These are phyloP conservation scores for Ashbya aceris DNA, from an alignment of 1,139 yeast genomes.

Conservation along the genomic window DNA sequence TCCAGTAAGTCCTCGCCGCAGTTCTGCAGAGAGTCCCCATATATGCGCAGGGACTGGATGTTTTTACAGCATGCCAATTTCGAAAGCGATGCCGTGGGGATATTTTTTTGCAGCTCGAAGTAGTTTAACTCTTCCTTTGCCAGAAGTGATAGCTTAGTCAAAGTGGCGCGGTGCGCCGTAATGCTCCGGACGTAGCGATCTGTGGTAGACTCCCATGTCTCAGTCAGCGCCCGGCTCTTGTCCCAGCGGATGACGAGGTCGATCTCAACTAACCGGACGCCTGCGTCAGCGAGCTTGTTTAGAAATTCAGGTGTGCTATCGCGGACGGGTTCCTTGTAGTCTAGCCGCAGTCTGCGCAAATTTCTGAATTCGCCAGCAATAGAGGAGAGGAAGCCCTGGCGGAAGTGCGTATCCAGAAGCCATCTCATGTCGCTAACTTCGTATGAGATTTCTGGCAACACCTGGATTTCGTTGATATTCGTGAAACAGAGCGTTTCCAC, in stretches of 20 bases:
- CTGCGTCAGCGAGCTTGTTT: slow-evolving; percentile 15
- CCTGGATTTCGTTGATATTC: slow-evolving; percentile 9
- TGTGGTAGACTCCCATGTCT: slow-evolving; percentile 26
- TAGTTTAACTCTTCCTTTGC: slow-evolving; percentile 32
- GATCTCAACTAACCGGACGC: slow-evolving; percentile 28
- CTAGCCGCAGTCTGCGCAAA: slow-evolving; percentile 34
- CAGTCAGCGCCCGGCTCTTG: slow-evolving; percentile 33
- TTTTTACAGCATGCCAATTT: slow-evolving; percentile 21
- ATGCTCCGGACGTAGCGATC: slow-evolving; percentile 31
- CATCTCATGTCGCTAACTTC: slow-evolving; percentile 9
- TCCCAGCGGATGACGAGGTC: slow-evolving; percentile 37
- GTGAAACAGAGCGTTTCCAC: slow-evolving; percentile 6
- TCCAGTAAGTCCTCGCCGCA: slow-evolving; percentile 27
- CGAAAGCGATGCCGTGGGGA: slow-evolving; percentile 20
- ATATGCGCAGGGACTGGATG: slow-evolving; percentile 35
- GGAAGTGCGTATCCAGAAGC: slow-evolving; percentile 7
- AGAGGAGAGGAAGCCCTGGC: slow-evolving; percentile 29
- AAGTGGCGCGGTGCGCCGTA: slow-evolving; percentile 20
- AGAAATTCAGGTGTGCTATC: slow-evolving; percentile 40
- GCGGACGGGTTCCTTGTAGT: slow-evolving; percentile 36
- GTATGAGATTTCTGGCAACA: slow-evolving; percentile 9
- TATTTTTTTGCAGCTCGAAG: slow-evolving; percentile 29
- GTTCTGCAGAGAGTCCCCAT: slow-evolving; percentile 31
- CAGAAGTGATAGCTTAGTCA: slow-evolving; percentile 37
- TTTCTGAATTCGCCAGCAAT: slow-evolving; percentile 27